Base-by-base conservation (phyloP, 192 early-diverging fungal genomes). In the Dimargaris xerosporica region DNA sequence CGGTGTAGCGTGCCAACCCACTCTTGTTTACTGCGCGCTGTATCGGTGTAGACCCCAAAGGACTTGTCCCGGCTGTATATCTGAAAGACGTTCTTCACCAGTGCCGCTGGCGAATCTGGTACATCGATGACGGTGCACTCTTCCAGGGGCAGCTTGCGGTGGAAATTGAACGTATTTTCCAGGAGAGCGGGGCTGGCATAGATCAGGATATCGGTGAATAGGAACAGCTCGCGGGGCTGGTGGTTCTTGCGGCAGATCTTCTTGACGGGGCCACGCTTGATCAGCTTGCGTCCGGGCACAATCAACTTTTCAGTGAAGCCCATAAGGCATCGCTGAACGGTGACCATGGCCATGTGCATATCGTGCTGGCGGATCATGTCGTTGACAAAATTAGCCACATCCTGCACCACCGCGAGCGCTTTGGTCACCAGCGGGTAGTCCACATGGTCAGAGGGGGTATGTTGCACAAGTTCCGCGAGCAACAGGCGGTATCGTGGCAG, bases 301-400 rank as follows among this genome's bases (percentile, higher is more conserved):
- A 91, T 67, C n/a, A 91, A 72, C 45, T 78, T 72, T 64, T 88
- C 86, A 50, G 75, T 70, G 42, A 89, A 66, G 9, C 86, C 86
- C 3, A 68, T 56, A 23, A 90, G 67, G 34, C 75, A 78, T 45
- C 75, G 75, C 65, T 90, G 88, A 30, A 92, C 74, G 26, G 81
- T 75, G 1, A 92, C 52, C 63, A 89, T 87, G 53, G 80, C 73
- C 41, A 73, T 72, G 61, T 79, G 72, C 82, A 85, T 84, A 64
- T 89, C 88, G 65, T 89, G 86, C 62, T 90, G 78, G 23, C 85
- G 79, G 55, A 90, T 87, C 47, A 77, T 85, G 62, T 88, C 88
- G 67, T 92, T 86, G 50, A 89, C 83, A 75, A 85, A 84, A 21
- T 67, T 73, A 5, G 90, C 90, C 23, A 89, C 87, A 29, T 78